Conservation (phyloP, 306 rosid genomes). For the Crotalaria pallida region DNA sequence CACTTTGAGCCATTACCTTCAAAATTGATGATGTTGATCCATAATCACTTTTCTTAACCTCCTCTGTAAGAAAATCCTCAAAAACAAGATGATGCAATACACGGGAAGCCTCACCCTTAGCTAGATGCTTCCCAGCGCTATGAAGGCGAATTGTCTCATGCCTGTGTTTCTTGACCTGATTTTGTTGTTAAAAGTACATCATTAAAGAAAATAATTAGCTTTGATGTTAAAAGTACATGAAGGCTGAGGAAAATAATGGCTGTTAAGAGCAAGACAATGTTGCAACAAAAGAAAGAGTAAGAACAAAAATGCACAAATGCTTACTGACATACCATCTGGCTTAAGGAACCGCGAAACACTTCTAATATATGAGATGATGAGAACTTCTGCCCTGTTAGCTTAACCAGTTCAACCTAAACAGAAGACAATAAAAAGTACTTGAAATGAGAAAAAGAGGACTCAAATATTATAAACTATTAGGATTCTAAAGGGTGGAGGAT, state of each 20-base stretch:
- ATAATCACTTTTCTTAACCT: constrained; percentile 93
- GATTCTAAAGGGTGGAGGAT: not conserved
- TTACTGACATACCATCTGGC: constrained; percentile 62
- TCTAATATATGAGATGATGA: constrained; percentile 88
- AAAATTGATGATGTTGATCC: constrained; percentile 85
- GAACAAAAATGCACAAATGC: not conserved
- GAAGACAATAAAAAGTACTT: constrained; percentile 20
- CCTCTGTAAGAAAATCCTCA: constrained; percentile 73
- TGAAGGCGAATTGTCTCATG: constrained; percentile 72
- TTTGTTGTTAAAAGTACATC: constrained; percentile 18
- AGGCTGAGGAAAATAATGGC: not conserved
- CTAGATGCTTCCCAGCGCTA: constrained; percentile 84
- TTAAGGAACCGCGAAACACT: constrained; percentile 89
- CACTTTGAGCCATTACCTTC: constrained; percentile 47
- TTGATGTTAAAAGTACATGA: constrained; percentile 1
- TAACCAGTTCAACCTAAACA: constrained; percentile 78
- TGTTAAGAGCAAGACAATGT: not conserved
- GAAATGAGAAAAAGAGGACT: constrained; percentile 15
- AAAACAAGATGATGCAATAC: constrained; percentile 81
- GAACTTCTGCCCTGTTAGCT: constrained; percentile 65
- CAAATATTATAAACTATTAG: constrained; percentile 15
- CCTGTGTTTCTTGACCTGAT: constrained; percentile 77
- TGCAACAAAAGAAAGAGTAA: constrained; percentile 8
- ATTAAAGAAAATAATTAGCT: constrained; percentile 10
- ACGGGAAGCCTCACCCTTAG: constrained; percentile 93